Percentiles rank a stretch among this genome's conserved stretches.
Conservation (phyloP, 2,329 filamentous ascomycete genomes). For the Beauveria australis region DNA sequence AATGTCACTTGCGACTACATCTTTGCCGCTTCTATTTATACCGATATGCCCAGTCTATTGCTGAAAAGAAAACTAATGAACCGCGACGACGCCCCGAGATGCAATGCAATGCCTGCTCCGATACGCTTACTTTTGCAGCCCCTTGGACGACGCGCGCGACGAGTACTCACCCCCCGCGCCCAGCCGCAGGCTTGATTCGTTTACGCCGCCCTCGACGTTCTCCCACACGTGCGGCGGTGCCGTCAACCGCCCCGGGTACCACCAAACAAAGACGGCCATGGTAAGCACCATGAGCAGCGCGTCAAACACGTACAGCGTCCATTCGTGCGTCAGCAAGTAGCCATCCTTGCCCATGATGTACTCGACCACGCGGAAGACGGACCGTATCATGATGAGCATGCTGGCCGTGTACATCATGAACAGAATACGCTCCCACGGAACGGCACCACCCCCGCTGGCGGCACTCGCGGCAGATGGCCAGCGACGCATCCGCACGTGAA, state of each 20-base stretch:
- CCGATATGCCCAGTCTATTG: not conserved
- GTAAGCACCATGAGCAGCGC: constrained; percentile 17
- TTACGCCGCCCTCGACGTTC: not conserved
- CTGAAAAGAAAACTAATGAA: not conserved
- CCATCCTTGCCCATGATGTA: constrained; percentile 33
- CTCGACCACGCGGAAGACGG: constrained; percentile 40
- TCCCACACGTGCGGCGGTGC: constrained; percentile 8
- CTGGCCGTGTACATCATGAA: constrained; percentile 29
- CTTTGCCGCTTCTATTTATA: not conserved
- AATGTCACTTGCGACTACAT: not conserved
- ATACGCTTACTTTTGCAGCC: not conserved
- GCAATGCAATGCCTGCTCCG: not conserved
- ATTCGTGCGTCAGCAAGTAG: constrained; percentile 32
- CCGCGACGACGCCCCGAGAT: not conserved
- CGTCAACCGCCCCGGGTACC: constrained; percentile 15
- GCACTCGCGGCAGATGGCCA: constrained; percentile 14
- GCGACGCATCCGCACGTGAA: constrained; percentile 32
- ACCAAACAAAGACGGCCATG: constrained; percentile 16
- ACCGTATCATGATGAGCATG: constrained; percentile 33
- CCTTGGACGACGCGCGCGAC: not conserved
- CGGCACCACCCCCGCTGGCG: not conserved
- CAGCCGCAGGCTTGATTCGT: constrained; percentile 1
- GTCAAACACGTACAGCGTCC: constrained; percentile 37
- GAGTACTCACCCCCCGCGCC: not conserved
- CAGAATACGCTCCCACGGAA: constrained; percentile 28